A percentile compares a stretch with the other conserved stretches of the same genome.
These are phyloP conservation scores for Peziza echinospora DNA, from an alignment of 495 filamentous ascomycete species.

Conservation along the genomic window DNA sequence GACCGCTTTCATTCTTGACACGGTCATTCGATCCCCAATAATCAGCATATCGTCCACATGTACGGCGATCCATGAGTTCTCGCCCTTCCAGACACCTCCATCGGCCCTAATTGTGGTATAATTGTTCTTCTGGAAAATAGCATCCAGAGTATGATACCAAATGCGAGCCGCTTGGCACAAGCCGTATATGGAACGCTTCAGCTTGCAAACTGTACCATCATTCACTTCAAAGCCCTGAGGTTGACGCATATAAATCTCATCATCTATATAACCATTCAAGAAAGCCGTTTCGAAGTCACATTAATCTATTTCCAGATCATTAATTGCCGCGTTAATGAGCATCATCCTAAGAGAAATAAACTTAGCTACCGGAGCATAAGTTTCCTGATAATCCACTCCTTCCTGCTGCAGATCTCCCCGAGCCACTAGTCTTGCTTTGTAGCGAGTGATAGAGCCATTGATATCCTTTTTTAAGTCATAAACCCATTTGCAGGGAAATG, in stretches of 20 bases:
- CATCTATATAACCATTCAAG: not conserved
- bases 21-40: too few relatives aligned
- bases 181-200: not conserved
- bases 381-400: not conserved
- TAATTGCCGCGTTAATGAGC: not conserved
- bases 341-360: not conserved
- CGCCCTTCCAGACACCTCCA: not conserved
- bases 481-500: not conserved
- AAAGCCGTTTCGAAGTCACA: not conserved
- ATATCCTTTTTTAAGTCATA: not conserved
- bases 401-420: not conserved
- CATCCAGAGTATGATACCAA: not conserved
- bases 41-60: too few relatives aligned
- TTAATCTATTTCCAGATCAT: not conserved
- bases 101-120: not conserved
- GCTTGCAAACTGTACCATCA: not conserved
- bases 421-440: not conserved
- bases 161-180: not conserved
- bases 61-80: too few relatives aligned
- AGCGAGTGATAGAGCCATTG: not conserved
- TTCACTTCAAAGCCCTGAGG: not conserved
- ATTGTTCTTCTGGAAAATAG: not conserved
- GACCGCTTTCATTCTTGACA: too few relatives aligned
- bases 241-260: not conserved
- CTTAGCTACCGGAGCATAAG: not conserved